Base-by-base conservation (phyloP, 257 asterid species). In the Eustoma russellianum region DNA sequence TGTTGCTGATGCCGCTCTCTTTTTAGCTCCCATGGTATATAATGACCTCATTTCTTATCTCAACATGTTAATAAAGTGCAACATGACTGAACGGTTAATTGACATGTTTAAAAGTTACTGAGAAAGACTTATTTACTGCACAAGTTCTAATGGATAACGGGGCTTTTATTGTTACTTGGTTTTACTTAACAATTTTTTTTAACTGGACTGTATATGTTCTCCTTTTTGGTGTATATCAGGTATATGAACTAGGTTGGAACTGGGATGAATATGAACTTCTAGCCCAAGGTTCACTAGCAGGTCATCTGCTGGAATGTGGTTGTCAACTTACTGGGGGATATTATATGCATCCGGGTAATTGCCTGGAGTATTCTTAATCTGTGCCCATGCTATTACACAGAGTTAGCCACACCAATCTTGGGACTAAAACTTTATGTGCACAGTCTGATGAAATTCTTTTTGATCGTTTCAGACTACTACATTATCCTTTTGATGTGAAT, bases 311-410 rank as follows among this genome's bases (percentile, higher is more conserved):
- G 63, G 98, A 92, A 74, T 92, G 98, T 64, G 97, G 98, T 66
- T 92, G 98, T 60, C 98, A 92, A 72, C 93, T 92, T 57, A 92
- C 98, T 15, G 98, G 98, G 65, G 98, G 98, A 47, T 92, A 92
- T 59, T 92, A 75, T 62, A 78, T 92, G 94, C 98, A 92, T 70
- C 97, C 97, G 70, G 98, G 96, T 91, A 66, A 73, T 50, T 14
- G 46, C 60, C 47, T 46, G 43, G 48, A 53, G 46, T 48, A 33
- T 41, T 24, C 56, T 45, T 38, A 30, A 30, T 53, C 54, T 52
- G 17, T 24, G 30, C 3, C 3, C 30, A 24, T 24, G 30, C 30
- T 2, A 24, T 24, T 4, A 24, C 30, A 24, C 30, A 24, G 30
- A 4, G 30, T 38, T 38, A 7, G 43, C 9, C 7, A 38, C 43